Evolutionary conservation across 441 rosid species (phyloP).

Genomic region (Adansonia gregorii): DNA sequence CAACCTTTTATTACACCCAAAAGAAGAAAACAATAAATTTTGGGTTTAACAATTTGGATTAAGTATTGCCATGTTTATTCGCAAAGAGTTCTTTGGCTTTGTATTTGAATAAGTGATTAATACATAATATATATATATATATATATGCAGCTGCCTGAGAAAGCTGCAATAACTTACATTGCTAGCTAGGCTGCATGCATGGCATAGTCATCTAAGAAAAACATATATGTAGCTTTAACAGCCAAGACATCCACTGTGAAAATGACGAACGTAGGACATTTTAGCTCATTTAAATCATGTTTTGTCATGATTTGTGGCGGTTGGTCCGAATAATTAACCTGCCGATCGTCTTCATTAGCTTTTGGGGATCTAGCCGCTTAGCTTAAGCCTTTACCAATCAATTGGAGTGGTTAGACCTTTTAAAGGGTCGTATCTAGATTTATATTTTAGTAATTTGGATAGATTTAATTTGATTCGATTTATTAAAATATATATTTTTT

Average conservation of each 20-base stretch:
- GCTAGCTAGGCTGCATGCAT: background rate
- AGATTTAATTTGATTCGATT: no score
- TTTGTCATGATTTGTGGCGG: background rate
- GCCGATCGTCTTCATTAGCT: background rate
- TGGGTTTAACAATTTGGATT: no score
- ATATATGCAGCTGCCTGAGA: background rate
- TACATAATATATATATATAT: no score
- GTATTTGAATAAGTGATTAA: background rate
- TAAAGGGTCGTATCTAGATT: no score
- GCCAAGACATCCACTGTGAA: background rate
- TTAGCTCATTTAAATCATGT: background rate
- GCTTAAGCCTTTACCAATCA: background rate
- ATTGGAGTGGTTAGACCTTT: background rate
- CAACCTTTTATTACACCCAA: no score
- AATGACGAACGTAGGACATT: background rate
- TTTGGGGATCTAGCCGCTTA: background rate
- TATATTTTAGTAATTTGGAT: no score
- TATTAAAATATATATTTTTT: no score
- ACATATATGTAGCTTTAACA: background rate
- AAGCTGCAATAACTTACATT: background rate
- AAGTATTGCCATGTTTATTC: background rate
- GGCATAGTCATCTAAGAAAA: background rate
- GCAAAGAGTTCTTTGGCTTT: background rate
- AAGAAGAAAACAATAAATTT: no score
- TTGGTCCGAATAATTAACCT: background rate